These are phyloP conservation scores for Chaetomium strumarium DNA, from an alignment of 2,329 filamentous ascomycete genomes.

Conservation along the genomic window DNA sequence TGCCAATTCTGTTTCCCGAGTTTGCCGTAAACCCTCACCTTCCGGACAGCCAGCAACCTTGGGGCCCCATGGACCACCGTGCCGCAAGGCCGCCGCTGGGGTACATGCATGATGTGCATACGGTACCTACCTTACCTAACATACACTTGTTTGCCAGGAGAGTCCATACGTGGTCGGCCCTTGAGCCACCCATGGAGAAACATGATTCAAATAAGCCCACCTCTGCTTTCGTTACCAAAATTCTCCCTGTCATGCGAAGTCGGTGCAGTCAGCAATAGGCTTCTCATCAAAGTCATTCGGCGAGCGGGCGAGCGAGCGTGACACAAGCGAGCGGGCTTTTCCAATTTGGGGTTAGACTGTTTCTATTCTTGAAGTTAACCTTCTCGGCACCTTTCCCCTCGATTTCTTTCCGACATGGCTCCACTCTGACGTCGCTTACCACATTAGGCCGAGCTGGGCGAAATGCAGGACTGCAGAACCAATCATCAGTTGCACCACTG, in stretches of 20 bases:
- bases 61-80: not conserved
- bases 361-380: conserved; percentile 27
- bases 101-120: not conserved
- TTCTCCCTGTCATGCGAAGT: too few relatives aligned
- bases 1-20: not conserved
- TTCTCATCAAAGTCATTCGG: not conserved
- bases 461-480: not conserved
- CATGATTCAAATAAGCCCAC: too few relatives aligned
- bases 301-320: not conserved
- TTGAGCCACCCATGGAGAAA: too few relatives aligned
- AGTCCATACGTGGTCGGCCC: not conserved
- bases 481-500: conserved; percentile 3
- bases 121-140: too few relatives aligned
- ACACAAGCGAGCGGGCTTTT: not conserved
- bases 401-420: not conserved
- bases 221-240: too few relatives aligned
- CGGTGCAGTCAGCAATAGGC: too few relatives aligned
- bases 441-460: conserved; percentile 3
- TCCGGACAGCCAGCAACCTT: not conserved
- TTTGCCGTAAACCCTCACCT: not conserved
- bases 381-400: not conserved
- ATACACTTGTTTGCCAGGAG: too few relatives aligned
- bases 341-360: conserved; percentile 17
- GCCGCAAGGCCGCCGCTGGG: not conserved
- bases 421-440: conserved; percentile 13